Evolutionary conservation across 73 alveolate genomes (phyloP).

Genomic region (Urostyla sp.): DNA sequence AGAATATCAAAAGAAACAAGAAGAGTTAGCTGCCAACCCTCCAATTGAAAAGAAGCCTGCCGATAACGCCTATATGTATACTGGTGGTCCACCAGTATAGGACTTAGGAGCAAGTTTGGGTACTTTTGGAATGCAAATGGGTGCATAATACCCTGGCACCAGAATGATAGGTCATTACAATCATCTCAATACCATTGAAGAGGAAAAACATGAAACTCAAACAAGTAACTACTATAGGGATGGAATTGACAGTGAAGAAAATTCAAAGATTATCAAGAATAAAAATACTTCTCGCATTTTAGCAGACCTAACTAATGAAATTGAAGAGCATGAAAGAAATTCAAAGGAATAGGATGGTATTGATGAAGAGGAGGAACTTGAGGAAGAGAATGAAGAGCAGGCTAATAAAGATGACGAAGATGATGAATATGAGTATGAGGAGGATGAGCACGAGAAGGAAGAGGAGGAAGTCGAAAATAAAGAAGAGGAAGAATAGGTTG

Average conservation of each 20-base stretch:
- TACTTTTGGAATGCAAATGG: constrained; percentile 35
- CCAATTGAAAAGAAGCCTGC: constrained; percentile 22
- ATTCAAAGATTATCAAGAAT: not conserved
- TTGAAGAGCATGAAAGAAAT: no score
- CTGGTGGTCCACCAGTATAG: constrained; percentile 13
- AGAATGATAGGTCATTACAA: constrained; percentile 11
- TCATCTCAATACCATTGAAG: constrained; percentile 47
- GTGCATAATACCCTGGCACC: no score
- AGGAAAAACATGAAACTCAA: constrained; percentile 55
- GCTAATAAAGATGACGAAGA: not conserved
- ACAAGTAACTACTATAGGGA: constrained; percentile 42
- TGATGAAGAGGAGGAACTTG: no score
- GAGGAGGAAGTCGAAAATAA: no score
- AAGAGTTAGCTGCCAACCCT: no score
- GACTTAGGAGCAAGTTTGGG: constrained; percentile 36
- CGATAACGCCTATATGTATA: not conserved
- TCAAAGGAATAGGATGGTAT: no score
- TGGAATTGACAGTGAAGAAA: constrained; percentile 19
- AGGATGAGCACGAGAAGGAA: no score
- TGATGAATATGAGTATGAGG: not conserved
- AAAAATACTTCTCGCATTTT: not conserved
- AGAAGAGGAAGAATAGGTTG: no score
- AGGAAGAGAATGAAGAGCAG: not conserved
- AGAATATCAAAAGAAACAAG: constrained; percentile 9
- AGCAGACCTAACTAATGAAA: no score